Base-by-base conservation (phyloP, 2,329 filamentous ascomycete genomes). In the Stagonosporopsis tanaceti region DNA sequence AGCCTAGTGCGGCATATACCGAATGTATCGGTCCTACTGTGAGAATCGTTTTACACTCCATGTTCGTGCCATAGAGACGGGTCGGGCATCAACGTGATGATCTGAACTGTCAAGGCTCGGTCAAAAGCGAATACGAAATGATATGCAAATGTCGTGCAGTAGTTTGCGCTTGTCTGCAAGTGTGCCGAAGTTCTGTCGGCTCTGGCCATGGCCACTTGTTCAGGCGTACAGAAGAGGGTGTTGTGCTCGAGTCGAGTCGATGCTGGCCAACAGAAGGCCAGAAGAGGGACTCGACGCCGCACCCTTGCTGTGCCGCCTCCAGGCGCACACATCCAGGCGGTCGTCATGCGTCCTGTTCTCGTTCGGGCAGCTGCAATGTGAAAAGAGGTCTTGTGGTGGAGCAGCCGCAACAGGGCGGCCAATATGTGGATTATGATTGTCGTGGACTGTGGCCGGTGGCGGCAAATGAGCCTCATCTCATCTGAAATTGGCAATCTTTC, bases 401-500 rank as follows among this genome's bases (percentile, higher is more conserved):
- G 47, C 52, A 37, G 53, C 42, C 35, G 53, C 28, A 35, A 47
- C 46, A 25, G 53, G 32, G 47, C 25, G 37, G 48, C 48, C 38
- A 47, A 42, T 47, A 52, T 38, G 42, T 57, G 53, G 47, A 27
- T 20, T 30, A 34, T 52, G 54, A 57, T 57, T 38, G 54, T 45
- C 48, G 39, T 42, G 48, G 44, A 32, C 30, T 38, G 47, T 47
- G 42, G 38, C 30, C 42, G 47, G 37, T 48, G 20, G 37, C 47
- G 42, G 38, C 47, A 38, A 30, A 47, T 51, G 54, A 57, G 54
- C 42, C 54, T 52, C 48, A 48, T 57, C 37, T 53, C 54, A 39
- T n/a, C 44, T 57, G 44, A 53, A 41, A 48, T 57, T 57, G 54
- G 54, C 48, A 53, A 57, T 57, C 20, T 52, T 44, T 20, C 22